A percentile compares a stretch with the other conserved stretches of the same genome.
Conservation (phyloP, 2,329 filamentous ascomycete genomes). For the Clarireedia paspali region DNA sequence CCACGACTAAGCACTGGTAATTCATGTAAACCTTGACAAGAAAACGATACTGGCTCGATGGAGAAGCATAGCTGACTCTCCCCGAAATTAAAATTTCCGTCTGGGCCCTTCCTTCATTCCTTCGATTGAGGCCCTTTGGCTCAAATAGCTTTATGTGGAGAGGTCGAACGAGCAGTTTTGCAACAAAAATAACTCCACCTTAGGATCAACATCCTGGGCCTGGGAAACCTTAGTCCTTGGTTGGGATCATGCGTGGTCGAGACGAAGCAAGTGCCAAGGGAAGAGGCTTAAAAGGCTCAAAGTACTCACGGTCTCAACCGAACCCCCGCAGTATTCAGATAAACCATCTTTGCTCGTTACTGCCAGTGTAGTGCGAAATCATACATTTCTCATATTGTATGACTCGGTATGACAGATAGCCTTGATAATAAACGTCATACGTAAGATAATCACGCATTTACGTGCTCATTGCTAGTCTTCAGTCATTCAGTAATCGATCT, state of each 20-base stretch:
- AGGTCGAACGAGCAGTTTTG: neutral
- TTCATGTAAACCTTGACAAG: too few species aligned
- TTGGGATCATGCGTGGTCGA: neutral
- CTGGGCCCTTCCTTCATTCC: neutral
- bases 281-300: neutral
- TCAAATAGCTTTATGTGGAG: neutral
- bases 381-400: too few species aligned
- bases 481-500: neutral
- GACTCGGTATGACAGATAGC: too few species aligned
- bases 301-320: too few species aligned
- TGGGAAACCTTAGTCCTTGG: neutral
- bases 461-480: neutral
- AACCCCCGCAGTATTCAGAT: neutral
- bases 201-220: neutral
- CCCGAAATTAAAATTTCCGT: neutral
- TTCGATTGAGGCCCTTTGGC: neutral
- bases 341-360: neutral
- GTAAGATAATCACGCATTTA: neutral
- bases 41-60: too few species aligned
- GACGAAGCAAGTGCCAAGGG: neutral
- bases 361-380: too few species aligned
- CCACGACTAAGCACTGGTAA: too few species aligned
- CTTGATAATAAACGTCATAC: too few species aligned
- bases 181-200: neutral
- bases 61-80: too few species aligned